phyloP scores from a whole-genome alignment of 2,329 filamentous ascomycete genomes.

The Pyricularia grisea region DNA sequence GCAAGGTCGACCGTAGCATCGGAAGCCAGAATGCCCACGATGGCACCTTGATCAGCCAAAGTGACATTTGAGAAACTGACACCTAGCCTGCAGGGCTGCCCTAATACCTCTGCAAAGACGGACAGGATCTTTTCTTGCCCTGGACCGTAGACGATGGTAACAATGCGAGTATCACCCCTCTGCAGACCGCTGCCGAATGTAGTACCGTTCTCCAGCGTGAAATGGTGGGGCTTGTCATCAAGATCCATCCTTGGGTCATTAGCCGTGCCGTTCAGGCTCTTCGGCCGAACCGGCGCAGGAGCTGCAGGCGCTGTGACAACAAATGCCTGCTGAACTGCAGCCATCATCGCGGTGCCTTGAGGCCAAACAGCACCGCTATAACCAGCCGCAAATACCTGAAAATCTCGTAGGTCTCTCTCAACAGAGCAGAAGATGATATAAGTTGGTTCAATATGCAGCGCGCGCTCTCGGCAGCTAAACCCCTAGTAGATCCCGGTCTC shows the following conservation, averaged over 20 bases:
- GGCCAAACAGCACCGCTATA: not conserved
- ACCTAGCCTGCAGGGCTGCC: constrained; percentile 58
- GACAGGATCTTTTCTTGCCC: constrained; percentile 67
- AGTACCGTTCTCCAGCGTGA: constrained; percentile 23
- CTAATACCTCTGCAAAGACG: constrained; percentile 69
- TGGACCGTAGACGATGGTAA: constrained; percentile 59
- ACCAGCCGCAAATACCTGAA: not conserved
- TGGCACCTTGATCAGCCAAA: constrained; percentile 47
- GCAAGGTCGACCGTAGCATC: constrained; percentile 49
- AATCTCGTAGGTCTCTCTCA: not conserved
- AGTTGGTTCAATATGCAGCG: not conserved
- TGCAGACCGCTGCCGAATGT: constrained; percentile 36
- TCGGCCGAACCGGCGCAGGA: constrained; percentile 15
- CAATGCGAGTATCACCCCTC: constrained; percentile 47
- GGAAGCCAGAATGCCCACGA: constrained; percentile 55
- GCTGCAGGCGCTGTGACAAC: constrained; percentile 11
- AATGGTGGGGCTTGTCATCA: constrained; percentile 18
- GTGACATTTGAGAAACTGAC: constrained; percentile 44
- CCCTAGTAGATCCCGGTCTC: not conserved
- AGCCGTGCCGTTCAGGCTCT: constrained; percentile 13
- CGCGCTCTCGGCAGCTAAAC: not conserved
- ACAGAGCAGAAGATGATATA: not conserved
- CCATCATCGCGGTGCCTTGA: constrained; percentile 8
- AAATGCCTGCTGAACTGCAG: constrained; percentile 16
- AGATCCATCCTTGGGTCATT: constrained; percentile 24